Base-by-base conservation (phyloP, 139 green algal species). In the Chlamydomonas asymmetrica region DNA sequence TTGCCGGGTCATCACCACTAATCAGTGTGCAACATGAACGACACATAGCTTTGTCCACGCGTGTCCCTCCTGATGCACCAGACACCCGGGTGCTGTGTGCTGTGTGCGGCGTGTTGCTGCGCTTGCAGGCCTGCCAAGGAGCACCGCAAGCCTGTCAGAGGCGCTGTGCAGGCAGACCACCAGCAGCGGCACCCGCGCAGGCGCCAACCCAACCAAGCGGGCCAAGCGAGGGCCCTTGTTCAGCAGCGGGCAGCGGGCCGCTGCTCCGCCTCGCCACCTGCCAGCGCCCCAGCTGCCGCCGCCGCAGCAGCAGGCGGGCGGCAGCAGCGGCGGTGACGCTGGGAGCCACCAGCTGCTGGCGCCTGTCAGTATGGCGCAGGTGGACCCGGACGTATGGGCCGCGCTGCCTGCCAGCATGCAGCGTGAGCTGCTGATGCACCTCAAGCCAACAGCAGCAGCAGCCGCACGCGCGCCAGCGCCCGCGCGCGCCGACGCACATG, bases 371-470 rank as follows among this genome's bases (percentile, higher is more conserved):
- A 25, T 66, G 73, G 54, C 71, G 16, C 73, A 91, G 62, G 66
- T 91, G 6, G 88, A 92, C 59, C 70, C 73, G 20, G 76, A 63
- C 10, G 78, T 90, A 32, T 66, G 91, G 57, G 78, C 76, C 56
- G 71, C 86, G 71, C 79, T 92, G 61, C 88, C 88, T 5, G 49
- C 49, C 9, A 75, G 86, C 0, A 20, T 92, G 39, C 80, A 77
- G 56, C 60, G 73, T 45, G 83, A 91, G 76, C 48, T 92, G 37
- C 59, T 35, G 4, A 54, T 64, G 22, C 35, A 56, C 9, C 54
- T 85, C 23, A 50, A 56, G 49, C 52, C 67, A 5, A 50, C 50
- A 10, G 20, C 5, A 49, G 37, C 61, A 34, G 34, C 60, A 31
- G 60, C 60, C 5, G 10, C 60, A 29, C 34, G 34, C 29, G 43